Evolutionary conservation across 2,329 filamentous ascomycete species (phyloP).

Genomic region (Teratosphaeria viscida): DNA sequence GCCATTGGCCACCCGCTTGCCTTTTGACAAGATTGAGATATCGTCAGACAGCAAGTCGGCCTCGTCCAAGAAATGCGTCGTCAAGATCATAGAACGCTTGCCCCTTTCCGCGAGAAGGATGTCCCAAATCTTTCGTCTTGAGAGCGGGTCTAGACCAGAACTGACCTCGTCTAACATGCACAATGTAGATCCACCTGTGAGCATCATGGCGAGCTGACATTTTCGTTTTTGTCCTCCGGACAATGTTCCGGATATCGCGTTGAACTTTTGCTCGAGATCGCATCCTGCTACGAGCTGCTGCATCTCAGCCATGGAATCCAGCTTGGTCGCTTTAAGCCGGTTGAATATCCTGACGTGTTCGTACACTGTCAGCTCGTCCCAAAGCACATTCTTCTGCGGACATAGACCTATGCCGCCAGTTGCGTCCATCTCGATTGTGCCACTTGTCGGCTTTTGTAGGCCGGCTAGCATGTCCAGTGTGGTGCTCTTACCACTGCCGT

Average conservation of each 20-base stretch:
- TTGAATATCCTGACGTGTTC: constrained; percentile 84
- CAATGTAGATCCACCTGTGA: constrained; percentile 76
- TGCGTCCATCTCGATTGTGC: constrained; percentile 66
- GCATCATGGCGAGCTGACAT: constrained; percentile 87
- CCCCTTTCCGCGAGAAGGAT: constrained; percentile 80
- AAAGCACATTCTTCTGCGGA: constrained; percentile 88
- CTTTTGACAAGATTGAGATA: constrained; percentile 79
- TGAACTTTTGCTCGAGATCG: constrained; percentile 65
- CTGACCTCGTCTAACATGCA: constrained; percentile 90
- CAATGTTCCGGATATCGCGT: constrained; percentile 62
- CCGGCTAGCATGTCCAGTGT: constrained; percentile 83
- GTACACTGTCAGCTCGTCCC: constrained; percentile 76
- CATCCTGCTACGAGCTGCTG: constrained; percentile 55
- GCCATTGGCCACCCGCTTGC: constrained; percentile 68
- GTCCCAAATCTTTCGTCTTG: constrained; percentile 84
- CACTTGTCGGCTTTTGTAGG: constrained; percentile 63
- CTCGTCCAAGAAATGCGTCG: constrained; percentile 89
- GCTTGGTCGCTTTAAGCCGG: constrained; percentile 58
- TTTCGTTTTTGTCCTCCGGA: constrained; percentile 91
- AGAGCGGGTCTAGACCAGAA: constrained; percentile 77
- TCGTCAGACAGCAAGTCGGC: constrained; percentile 82
- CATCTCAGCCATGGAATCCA: constrained; percentile 52
- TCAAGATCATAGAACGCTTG: constrained; percentile 70
- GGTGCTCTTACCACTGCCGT: constrained; percentile 83
- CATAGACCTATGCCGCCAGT: constrained; percentile 75